Conservation (phyloP, 257 asterid species). For the Buddleja alternifolia region DNA sequence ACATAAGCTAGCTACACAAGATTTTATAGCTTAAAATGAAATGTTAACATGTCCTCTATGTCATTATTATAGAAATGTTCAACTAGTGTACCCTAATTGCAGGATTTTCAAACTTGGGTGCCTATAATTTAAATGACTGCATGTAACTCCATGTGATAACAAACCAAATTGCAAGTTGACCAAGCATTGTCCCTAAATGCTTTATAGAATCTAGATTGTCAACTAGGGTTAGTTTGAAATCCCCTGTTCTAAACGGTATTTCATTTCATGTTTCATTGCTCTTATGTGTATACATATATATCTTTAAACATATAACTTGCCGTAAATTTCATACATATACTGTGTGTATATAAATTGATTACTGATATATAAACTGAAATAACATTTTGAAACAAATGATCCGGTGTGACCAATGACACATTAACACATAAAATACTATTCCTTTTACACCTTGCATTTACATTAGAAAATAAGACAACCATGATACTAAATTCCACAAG, state of each 20-base stretch:
- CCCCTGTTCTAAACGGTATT: background rate
- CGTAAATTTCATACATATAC: no score
- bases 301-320: no score
- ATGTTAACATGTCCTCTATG: background rate
- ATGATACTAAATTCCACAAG: slow-evolving; percentile 29
- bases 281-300: background rate
- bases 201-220: slow-evolving; percentile 16
- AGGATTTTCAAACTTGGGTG: slow-evolving; percentile 12
- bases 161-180: slow-evolving; percentile 33
- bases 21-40: no score
- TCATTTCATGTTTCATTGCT: no score
- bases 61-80: background rate
- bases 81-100: background rate
- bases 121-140: background rate
- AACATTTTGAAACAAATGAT: no score
- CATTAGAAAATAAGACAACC: slow-evolving; percentile 7
- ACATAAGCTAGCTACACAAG: no score
- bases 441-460: slow-evolving; percentile 25
- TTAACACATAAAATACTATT: slow-evolving; percentile 4
- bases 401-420: no score
- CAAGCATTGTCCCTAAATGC: slow-evolving; percentile 22
- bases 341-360: no score
- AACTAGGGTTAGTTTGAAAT: background rate
- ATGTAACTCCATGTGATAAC: slow-evolving; percentile 31
- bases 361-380: no score